Evolutionary conservation across 768 basidiomycete species (phyloP).

Genomic region (Hypsizygus marmoreus): DNA sequence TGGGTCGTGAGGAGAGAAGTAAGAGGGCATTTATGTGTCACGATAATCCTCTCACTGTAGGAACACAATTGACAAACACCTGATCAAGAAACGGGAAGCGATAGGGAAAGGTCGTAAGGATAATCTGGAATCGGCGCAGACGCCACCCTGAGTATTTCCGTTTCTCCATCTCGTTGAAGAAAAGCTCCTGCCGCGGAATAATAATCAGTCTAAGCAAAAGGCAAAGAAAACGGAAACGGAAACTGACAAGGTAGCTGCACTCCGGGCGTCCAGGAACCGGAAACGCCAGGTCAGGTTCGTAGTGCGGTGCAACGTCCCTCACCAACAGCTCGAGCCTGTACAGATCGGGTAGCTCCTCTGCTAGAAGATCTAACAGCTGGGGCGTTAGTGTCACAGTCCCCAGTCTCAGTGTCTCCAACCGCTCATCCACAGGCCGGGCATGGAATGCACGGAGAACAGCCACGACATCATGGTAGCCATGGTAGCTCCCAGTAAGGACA

Average conservation of each 20-base stretch:
- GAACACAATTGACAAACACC: too few relatives aligned
- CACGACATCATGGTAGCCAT: constrained; percentile 37
- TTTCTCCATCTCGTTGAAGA: constrained; percentile 36
- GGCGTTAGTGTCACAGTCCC: constrained; percentile 44
- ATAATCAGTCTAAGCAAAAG: constrained; percentile 2
- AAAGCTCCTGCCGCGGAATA: constrained; percentile 30
- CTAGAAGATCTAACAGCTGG: constrained; percentile 42
- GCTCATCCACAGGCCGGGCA: constrained; percentile 15
- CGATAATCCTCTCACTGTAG: too few relatives aligned
- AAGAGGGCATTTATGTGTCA: too few relatives aligned
- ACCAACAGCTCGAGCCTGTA: constrained; percentile 40
- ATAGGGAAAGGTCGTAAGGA: constrained; percentile 33
- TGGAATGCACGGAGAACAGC: constrained; percentile 27
- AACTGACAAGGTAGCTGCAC: constrained; percentile 31
- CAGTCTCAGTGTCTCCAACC: constrained; percentile 36
- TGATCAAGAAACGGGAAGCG: too few relatives aligned
- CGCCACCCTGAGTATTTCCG: constrained; percentile 32
- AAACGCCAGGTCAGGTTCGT: constrained; percentile 16
- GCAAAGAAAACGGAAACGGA: background rate
- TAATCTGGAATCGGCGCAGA: constrained; percentile 32
- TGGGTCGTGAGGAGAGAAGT: too few relatives aligned
- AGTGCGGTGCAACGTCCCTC: constrained; percentile 35
- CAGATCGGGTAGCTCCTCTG: constrained; percentile 35
- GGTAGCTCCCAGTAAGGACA: constrained; percentile 41
- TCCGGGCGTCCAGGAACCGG: constrained; percentile 18